These are phyloP conservation scores for Triticum timopheevii DNA, from an alignment of 176 grass and related monocot genomes.

Conservation along the genomic window DNA sequence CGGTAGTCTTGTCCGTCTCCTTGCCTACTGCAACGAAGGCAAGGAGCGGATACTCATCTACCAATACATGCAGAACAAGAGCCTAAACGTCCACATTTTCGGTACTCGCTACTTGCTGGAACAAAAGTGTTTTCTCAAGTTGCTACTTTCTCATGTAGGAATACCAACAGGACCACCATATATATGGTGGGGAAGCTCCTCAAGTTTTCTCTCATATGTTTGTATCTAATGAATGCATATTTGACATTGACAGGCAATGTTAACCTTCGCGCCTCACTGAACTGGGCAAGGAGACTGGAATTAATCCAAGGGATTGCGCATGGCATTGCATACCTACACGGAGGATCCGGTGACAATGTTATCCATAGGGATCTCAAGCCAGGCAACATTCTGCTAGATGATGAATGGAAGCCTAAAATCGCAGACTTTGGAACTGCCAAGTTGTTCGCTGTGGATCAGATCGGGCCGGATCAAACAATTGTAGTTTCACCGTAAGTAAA, in stretches of 20 bases:
- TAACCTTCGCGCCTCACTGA: background rate
- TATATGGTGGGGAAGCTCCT: background rate
- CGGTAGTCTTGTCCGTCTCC: constrained; percentile 1
- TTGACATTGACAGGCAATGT: background rate
- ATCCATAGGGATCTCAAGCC: constrained; percentile 44
- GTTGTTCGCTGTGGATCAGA: background rate
- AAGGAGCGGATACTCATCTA: constrained; percentile 19
- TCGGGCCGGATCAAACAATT: background rate
- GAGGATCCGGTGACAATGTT: constrained; percentile 12
- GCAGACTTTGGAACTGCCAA: constrained; percentile 36
- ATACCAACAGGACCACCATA: too few species aligned
- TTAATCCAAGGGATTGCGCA: background rate
- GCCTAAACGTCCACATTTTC: constrained; percentile 24
- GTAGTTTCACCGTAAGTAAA: constrained; percentile 8
- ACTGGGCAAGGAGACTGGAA: constrained; percentile 16
- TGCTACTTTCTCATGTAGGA: background rate
- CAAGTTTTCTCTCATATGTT: background rate
- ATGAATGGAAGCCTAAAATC: constrained; percentile 22
- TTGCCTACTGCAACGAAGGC: constrained; percentile 22
- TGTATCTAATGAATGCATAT: background rate
- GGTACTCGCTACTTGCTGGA: constrained; percentile 3
- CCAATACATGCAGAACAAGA: constrained; percentile 23
- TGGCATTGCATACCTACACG: constrained; percentile 36
- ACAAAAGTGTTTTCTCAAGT: background rate
- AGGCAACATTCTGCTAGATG: constrained; percentile 24